Evolutionary conservation across 495 filamentous ascomycete species (phyloP).

Genomic region (Hypomontagnella submonticulosa): DNA sequence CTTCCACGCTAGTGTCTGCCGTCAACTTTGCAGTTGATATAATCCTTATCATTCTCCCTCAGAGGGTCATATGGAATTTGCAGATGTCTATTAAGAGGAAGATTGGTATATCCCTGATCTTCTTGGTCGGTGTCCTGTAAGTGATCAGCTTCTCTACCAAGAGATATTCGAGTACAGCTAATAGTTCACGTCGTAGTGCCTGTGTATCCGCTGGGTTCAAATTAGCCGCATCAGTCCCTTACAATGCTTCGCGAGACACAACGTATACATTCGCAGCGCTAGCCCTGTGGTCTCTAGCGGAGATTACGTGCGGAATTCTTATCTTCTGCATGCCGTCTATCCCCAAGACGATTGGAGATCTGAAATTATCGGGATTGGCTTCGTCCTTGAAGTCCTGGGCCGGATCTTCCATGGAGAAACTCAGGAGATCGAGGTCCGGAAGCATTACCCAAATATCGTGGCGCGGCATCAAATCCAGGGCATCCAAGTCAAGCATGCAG

Average conservation of each 20-base stretch:
- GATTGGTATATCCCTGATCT: constrained; percentile 44
- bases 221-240: constrained; percentile 28
- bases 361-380: not conserved
- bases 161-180: not conserved
- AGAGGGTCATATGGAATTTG: constrained; percentile 45
- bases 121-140: constrained; percentile 45
- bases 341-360: constrained; percentile 23
- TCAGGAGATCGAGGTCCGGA: constrained; percentile 1
- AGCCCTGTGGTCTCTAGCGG: constrained; percentile 34
- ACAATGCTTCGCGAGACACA: constrained; percentile 17
- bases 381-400: constrained; percentile 5
- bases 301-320: constrained; percentile 38
- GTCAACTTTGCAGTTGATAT: constrained; percentile 44
- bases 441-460: not conserved
- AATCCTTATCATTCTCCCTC: constrained; percentile 47
- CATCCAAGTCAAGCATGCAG: not conserved
- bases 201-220: constrained; percentile 41
- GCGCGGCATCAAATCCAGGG: not conserved
- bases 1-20: constrained; percentile 17
- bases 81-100: constrained; percentile 38
- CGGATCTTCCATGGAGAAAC: constrained; percentile 3
- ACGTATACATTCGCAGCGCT: constrained; percentile 26
- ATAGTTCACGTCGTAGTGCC: constrained; percentile 5
- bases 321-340: constrained; percentile 33
- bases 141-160: not conserved